Base-by-base conservation (phyloP, 768 basidiomycete genomes). In the Leccinum pellstonianum region DNA sequence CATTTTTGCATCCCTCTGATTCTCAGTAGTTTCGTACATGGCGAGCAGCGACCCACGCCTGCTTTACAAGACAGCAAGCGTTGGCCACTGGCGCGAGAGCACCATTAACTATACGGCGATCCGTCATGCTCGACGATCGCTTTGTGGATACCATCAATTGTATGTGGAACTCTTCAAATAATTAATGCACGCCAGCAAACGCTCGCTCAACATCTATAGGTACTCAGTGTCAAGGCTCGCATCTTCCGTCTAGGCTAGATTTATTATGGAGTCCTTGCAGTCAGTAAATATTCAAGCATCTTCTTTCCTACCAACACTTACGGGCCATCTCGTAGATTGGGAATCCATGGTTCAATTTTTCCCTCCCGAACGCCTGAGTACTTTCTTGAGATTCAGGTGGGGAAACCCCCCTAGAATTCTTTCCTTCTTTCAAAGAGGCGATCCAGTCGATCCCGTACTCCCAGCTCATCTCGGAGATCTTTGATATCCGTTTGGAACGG, bases 181-280 rank as follows among this genome's bases (percentile, higher is more conserved):
- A 50, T 37, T 41, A 4, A 38, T 38, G 38, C 15, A 15, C 46
- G 55, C 14, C 12, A 2, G 11, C 19, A 55, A 43, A 51, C 12
- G 21, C 37, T 9, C 21, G 52, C 46, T 10, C 43, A 17, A 4
- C 31, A 19, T 31, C 17, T 50, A 47, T 9, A 64, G 62, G 59
- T 53, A 46, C 19, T 38, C 43, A 43, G 17, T 58, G 61, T 29
- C 54, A 66, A 55, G 65, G 33, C 54, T 47, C 48, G 38, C 41
- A 64, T 43, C 54, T 27, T 37, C 29, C 23, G 56, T 23, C 72
- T 60, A 31, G 48, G 29, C 8, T n/a, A 56, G 10, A 65, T 68
- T 38, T 35, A 54, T 62, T 76, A 2, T 67, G 70, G 61, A 72
- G 71, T 15, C 23, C 49, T 54, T 61, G 59, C 19, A 76, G 75